Evolutionary conservation across 2,329 filamentous ascomycete species (phyloP).

Genomic region (Claviceps sp.): DNA sequence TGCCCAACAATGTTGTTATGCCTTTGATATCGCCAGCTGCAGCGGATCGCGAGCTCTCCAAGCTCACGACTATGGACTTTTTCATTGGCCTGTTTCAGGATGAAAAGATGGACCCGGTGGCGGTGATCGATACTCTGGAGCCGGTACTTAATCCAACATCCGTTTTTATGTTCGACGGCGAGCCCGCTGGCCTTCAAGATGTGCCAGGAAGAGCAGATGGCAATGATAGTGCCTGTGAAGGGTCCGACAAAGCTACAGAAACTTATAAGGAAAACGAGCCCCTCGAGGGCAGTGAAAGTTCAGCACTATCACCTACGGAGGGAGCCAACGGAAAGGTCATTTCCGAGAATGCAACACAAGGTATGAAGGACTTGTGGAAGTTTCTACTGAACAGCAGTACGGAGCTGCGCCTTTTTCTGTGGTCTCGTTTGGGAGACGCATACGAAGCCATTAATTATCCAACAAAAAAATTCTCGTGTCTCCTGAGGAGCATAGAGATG

Average conservation of each 20-base stretch:
- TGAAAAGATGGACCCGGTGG: slow-evolving; percentile 65
- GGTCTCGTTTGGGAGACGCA: slow-evolving; percentile 80
- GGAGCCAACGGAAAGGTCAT: slow-evolving; percentile 24
- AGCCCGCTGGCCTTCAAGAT: slow-evolving; percentile 3
- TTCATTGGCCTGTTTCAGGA: slow-evolving; percentile 83
- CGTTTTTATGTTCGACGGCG: slow-evolving; percentile 26
- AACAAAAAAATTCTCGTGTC: slow-evolving; percentile 80
- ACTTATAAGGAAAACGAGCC: background rate
- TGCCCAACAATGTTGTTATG: slow-evolving; percentile 83
- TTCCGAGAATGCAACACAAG: slow-evolving; percentile 38
- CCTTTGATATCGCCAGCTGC: slow-evolving; percentile 71
- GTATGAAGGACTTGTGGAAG: slow-evolving; percentile 65
- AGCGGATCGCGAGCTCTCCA: slow-evolving; percentile 80
- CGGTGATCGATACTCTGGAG: slow-evolving; percentile 82
- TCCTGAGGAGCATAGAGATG: slow-evolving; percentile 73
- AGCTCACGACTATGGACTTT: slow-evolving; percentile 91
- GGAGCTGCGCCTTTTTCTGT: slow-evolving; percentile 73
- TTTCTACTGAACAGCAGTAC: slow-evolving; percentile 74
- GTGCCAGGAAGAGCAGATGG: background rate
- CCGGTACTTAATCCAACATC: slow-evolving; percentile 70
- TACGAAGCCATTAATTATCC: slow-evolving; percentile 75
- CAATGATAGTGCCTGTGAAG: background rate
- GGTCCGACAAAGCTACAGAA: background rate
- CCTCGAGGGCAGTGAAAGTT: background rate
- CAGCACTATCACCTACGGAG: slow-evolving; percentile 3